Conservation (phyloP, 352 stramenopile genomes). For the Thalassiosira tumida region DNA sequence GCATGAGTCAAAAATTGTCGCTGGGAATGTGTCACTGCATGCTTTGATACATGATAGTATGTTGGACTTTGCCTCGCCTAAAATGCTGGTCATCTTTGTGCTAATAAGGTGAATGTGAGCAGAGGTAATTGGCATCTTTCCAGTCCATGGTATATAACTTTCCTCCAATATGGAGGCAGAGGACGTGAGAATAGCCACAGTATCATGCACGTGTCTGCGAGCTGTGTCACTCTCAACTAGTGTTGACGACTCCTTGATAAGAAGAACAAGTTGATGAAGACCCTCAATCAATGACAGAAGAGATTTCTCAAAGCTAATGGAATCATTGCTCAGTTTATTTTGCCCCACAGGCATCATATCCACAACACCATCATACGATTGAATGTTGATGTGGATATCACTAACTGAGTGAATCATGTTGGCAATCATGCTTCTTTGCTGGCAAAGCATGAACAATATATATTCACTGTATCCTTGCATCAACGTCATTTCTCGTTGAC, state of each 20-base stretch:
- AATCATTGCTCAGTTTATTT: conserved; percentile 55
- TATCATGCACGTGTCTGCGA: conserved; percentile 66
- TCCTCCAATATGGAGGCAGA: conserved; percentile 77
- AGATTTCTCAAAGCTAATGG: conserved; percentile 75
- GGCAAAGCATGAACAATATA: conserved; percentile 87
- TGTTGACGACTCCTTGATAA: conserved; percentile 71
- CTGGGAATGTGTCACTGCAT: conserved; percentile 73
- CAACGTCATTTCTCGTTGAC: conserved; percentile 86
- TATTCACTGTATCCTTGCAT: conserved; percentile 89
- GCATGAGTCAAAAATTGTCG: conserved; percentile 82
- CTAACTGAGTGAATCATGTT: conserved; percentile 75
- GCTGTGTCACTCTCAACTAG: conserved; percentile 63
- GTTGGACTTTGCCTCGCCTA: conserved; percentile 69
- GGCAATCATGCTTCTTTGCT: conserved; percentile 85
- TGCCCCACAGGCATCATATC: conserved; percentile 76
- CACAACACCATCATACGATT: conserved; percentile 66
- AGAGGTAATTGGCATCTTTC: conserved; percentile 68
- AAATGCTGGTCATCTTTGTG: conserved; percentile 46
- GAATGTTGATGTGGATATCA: conserved; percentile 63
- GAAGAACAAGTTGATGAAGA: conserved; percentile 80
- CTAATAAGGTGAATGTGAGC: conserved; percentile 63
- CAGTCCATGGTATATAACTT: conserved; percentile 61
- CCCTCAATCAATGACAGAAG: conserved; percentile 75
- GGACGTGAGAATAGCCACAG: conserved; percentile 71
- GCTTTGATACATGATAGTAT: conserved; percentile 73